Conservation (phyloP, 495 filamentous ascomycete genomes). For the Aspergillus sclerotioniger region DNA sequence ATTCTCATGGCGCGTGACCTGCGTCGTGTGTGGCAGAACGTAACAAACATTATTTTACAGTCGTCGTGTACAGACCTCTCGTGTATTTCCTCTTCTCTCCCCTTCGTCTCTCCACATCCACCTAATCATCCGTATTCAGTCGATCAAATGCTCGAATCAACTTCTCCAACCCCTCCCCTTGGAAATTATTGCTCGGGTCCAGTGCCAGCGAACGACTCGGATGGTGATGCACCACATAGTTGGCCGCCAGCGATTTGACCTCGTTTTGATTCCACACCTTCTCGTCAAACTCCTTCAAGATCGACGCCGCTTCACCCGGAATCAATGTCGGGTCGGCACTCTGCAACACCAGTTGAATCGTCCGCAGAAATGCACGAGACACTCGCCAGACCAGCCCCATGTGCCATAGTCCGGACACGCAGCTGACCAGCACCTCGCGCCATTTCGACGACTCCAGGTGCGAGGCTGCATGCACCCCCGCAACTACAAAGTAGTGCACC, state of each 20-base stretch:
- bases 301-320: not conserved
- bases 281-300: constrained; percentile 2
- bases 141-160: constrained; percentile 1
- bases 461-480: not conserved
- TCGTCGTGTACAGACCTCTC: not conserved
- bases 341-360: not conserved
- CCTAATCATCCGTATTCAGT: not conserved
- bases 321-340: not conserved
- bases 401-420: constrained; percentile 1
- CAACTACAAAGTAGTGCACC: constrained; percentile 2
- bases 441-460: constrained; percentile 3
- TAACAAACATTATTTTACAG: not conserved
- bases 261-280: constrained; percentile 1
- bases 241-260: not conserved
- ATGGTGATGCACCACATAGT: constrained; percentile 3
- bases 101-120: not conserved
- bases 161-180: constrained; percentile 1
- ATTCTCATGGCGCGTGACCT: constrained; percentile 6
- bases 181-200: not conserved
- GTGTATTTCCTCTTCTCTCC: not conserved
- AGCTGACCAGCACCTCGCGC: constrained; percentile 6
- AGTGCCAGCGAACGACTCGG: not conserved
- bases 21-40: not conserved
- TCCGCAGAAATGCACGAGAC: not conserved
- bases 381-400: constrained; percentile 1